Evolutionary conservation across 2,329 filamentous ascomycete species (phyloP).

Genomic region (Knoxdaviesia proteae): DNA sequence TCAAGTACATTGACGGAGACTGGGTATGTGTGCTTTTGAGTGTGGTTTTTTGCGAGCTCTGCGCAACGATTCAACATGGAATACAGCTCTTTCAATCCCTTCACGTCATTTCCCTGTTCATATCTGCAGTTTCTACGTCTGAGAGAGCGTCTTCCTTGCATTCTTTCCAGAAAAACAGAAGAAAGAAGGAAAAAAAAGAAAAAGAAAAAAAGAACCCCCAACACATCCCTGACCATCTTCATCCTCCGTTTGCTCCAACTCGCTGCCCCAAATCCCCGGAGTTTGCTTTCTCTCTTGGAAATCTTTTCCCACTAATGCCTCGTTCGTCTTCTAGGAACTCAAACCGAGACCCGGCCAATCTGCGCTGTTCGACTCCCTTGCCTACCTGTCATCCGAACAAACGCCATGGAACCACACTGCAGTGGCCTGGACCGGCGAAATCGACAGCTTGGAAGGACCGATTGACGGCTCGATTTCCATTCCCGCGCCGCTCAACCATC

Average conservation of each 20-base stretch:
- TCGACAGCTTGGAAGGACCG: conserved; percentile 19
- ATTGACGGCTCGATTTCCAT: background rate
- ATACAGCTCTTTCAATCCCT: background rate
- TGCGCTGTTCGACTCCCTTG: conserved; percentile 78
- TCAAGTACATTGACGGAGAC: conserved; percentile 36
- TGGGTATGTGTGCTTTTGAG: conserved; percentile 27
- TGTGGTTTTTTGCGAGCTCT: background rate
- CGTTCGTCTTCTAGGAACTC: conserved; percentile 34
- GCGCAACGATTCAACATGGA: background rate
- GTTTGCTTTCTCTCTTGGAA: background rate
- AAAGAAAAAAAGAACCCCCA: no score
- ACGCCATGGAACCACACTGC: conserved; percentile 81
- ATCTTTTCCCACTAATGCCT: conserved; percentile 4
- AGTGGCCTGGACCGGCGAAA: conserved; percentile 88
- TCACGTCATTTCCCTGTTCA: background rate
- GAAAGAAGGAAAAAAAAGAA: no score
- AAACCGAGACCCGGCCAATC: conserved; percentile 68
- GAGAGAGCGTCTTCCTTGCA: no score
- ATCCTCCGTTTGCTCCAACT: no score
- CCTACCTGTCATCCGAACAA: conserved; percentile 64
- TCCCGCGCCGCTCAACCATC: conserved; percentile 38
- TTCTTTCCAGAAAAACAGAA: no score
- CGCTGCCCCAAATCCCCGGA: no score
- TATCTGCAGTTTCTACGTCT: background rate
- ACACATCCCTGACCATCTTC: no score